These are phyloP conservation scores for Lithocarpus polystachyus DNA, from an alignment of 306 rosid species.

Conservation along the genomic window DNA sequence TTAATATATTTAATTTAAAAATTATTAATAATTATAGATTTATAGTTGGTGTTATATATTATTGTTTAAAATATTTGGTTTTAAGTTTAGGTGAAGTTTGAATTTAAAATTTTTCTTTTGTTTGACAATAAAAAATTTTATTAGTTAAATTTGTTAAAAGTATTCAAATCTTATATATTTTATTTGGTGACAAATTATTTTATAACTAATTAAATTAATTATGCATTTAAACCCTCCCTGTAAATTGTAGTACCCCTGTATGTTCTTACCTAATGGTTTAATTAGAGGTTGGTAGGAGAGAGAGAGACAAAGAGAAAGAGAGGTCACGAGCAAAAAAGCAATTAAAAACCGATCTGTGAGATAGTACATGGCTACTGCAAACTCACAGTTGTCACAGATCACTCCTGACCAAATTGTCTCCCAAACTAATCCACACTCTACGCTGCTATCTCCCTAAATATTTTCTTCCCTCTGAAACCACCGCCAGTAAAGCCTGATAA, in stretches of 20 bases:
- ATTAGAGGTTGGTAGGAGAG: not conserved
- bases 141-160: rapidly evolving
- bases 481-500: not conserved
- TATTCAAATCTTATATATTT: too few species aligned
- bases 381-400: conserved; percentile 14
- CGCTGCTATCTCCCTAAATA: not conserved
- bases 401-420: conserved; percentile 4
- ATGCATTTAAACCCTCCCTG: too few species aligned
- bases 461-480: not conserved
- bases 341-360: not conserved
- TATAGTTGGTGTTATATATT: too few species aligned
- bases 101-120: too few species aligned
- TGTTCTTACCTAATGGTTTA: too few species aligned
- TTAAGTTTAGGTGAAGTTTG: rapidly evolving
- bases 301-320: not conserved
- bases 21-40: too few species aligned
- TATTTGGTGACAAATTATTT: too few species aligned
- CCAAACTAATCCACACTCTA: not conserved
- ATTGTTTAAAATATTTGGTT: too few species aligned
- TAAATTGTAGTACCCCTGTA: too few species aligned
- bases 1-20: too few species aligned
- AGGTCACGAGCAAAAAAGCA: not conserved
- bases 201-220: too few species aligned
- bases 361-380: not conserved
- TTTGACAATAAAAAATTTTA: rapidly evolving